These are phyloP conservation scores for Lepidopterella palustris DNA, from an alignment of 495 filamentous ascomycete species.

Conservation along the genomic window DNA sequence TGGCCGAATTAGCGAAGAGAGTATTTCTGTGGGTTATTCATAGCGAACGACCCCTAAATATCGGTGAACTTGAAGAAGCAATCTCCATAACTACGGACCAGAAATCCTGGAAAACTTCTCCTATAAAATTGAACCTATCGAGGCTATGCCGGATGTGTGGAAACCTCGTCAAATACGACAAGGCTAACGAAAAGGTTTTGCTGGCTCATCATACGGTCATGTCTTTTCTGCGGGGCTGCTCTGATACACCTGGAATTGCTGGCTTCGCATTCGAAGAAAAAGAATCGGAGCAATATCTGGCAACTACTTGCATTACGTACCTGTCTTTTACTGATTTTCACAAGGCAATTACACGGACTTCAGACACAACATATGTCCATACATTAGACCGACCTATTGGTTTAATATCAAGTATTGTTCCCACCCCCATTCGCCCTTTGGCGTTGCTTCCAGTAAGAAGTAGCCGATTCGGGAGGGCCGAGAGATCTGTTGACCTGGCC, in stretches of 20 bases:
- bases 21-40: constrained; percentile 19
- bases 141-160: constrained; percentile 11
- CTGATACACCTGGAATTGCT: not conserved
- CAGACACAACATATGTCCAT: constrained; percentile 10
- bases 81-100: constrained; percentile 11
- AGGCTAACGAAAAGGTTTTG: constrained; percentile 6
- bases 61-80: constrained; percentile 17
- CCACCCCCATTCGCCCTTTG: not conserved
- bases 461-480: not conserved
- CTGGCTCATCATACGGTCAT: constrained; percentile 18
- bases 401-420: not conserved
- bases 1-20: constrained; percentile 5
- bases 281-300: constrained; percentile 10
- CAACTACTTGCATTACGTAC: constrained; percentile 12
- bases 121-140: constrained; percentile 5
- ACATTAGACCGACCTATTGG: not conserved
- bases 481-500: constrained; percentile 1
- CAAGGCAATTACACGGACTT: constrained; percentile 11
- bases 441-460: not conserved
- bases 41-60: constrained; percentile 10
- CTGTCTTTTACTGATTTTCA: constrained; percentile 14
- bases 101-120: constrained; percentile 13
- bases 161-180: constrained; percentile 17
- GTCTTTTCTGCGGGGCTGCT: constrained; percentile 11
- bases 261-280: constrained; percentile 6